A percentile compares a stretch with the other conserved stretches of the same genome.
Conservation (phyloP, 306 rosid species). For the Sicyos edulis region DNA sequence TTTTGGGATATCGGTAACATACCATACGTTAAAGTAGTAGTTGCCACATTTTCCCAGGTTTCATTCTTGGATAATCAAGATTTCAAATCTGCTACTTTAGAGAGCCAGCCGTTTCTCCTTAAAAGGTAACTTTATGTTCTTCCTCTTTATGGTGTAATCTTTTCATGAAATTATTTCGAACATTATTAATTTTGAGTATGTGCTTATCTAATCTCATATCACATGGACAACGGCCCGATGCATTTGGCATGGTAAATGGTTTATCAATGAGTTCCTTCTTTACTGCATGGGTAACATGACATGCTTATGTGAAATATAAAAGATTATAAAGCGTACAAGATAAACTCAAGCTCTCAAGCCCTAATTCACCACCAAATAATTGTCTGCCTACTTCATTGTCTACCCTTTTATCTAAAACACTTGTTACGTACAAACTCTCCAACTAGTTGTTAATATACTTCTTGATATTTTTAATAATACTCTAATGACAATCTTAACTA, state of each 20-base stretch:
- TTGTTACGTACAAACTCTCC: no score
- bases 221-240: neutral
- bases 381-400: no score
- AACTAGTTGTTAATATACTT: no score
- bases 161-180: neutral
- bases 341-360: no score
- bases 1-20: neutral
- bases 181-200: neutral
- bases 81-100: slow-evolving; percentile 37
- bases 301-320: neutral
- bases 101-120: slow-evolving; percentile 46
- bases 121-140: slow-evolving; percentile 34
- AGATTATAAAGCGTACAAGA: no score
- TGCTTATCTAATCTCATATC: slow-evolving; percentile 3
- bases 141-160: neutral
- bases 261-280: neutral
- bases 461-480: no score
- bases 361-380: no score
- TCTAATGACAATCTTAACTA: no score
- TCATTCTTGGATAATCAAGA: slow-evolving; percentile 49
- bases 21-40: neutral
- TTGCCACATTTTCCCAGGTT: slow-evolving; percentile 26
- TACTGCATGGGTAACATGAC: neutral
- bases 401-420: no score
- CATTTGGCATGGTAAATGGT: slow-evolving; percentile 18